Evolutionary conservation across 129 eudicot species (phyloP).

Genomic region (Flaveria sonorensis): DNA sequence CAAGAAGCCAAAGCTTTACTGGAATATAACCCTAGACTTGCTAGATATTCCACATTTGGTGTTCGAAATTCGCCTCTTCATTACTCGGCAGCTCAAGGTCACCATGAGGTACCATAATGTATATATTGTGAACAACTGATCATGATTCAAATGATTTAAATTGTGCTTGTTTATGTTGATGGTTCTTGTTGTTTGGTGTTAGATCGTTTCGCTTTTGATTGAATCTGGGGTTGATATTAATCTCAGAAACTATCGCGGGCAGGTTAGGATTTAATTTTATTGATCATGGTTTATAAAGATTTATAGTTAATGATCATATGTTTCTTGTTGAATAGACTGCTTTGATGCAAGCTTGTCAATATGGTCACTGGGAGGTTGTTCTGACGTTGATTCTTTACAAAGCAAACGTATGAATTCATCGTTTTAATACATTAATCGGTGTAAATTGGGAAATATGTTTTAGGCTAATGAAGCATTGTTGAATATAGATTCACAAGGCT

Average conservation of each 20-base stretch:
- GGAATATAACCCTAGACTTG: conserved; percentile 89
- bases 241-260: conserved; percentile 94
- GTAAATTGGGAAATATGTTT: background rate
- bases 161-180: background rate
- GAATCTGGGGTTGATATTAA: conserved; percentile 93
- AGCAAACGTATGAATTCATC: conserved; percentile 66
- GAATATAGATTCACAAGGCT: conserved; percentile 73
- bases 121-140: background rate
- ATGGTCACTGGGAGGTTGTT: conserved; percentile 99
- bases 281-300: background rate
- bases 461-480: conserved; percentile 21
- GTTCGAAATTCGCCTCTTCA: conserved; percentile 93
- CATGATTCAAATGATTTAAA: background rate
- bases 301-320: background rate
- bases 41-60: conserved; percentile 82
- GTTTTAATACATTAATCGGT: background rate
- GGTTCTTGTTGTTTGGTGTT: conserved; percentile 22
- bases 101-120: conserved; percentile 66
- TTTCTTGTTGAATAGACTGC: conserved; percentile 70
- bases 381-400: conserved; percentile 73
- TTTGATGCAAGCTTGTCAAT: conserved; percentile 99
- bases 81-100: conserved; percentile 97
- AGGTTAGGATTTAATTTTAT: conserved; percentile 44
- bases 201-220: conserved; percentile 77
- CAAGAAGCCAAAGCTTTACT: conserved; percentile 92